Base-by-base conservation (phyloP, 148 eudicot species). In the Rhododendron henanense region DNA sequence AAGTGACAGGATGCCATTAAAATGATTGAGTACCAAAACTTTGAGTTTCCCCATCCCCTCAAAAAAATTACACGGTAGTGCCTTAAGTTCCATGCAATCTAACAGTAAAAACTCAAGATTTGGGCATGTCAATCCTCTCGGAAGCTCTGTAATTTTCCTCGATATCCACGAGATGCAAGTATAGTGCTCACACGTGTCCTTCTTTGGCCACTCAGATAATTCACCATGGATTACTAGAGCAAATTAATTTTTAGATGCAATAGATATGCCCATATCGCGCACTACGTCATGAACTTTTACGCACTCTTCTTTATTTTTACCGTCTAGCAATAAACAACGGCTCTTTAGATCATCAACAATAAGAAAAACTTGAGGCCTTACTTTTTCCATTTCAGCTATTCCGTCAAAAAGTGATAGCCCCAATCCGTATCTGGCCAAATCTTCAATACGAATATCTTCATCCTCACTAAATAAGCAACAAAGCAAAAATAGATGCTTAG, bases 381-480 rank as follows among this genome's bases (percentile, higher is more conserved):
- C 86, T 85, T 86, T 87, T 74, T 84, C 84, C 6, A 91, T 71
- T 16, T 86, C 91, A 19, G 81, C 41, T 31, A 67, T 55, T 50
- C 87, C 87, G 39, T 81, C 39, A 83, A 91, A 91, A 61, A 92
- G 55, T 28, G 86, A 82, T 69, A 88, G 83, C 75, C 92, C 94
- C 2, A 37, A 77, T 11, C 79, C 88, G 48, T 88, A 92, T 71
- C 90, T 83, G 50, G 90, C 83, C 84, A 92, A 82, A 65, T 85
- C 83, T 85, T 92, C 92, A 69, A 88, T 16, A 1, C 28, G 61
- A 73, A 92, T 91, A 85, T 88, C 81, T 77, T 73, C 28, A 82
- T 92, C 91, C 85, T 92, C 93, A 21, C 88, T 86, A 81, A 90
- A 92, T 31, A 91, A 85, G 53, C 89, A 89, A 48, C 91, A 90